phyloP scores from a whole-genome alignment of 1,284 basidiomycete genomes.

The Sanghuangporus baumii region DNA sequence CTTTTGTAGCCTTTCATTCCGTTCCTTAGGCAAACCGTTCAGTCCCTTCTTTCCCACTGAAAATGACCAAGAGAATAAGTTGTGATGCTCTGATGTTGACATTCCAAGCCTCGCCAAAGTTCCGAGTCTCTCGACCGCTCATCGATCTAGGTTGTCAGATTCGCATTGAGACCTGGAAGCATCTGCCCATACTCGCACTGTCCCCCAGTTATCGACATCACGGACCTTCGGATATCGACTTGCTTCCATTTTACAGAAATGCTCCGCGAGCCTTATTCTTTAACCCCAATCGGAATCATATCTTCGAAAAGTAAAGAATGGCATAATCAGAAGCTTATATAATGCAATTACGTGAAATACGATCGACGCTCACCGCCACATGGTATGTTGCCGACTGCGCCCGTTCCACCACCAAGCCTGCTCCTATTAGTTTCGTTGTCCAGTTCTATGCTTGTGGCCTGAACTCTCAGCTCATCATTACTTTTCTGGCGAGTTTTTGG shows the following conservation, averaged over 20 bases:
- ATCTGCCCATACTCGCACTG: background rate
- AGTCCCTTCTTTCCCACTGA: background rate
- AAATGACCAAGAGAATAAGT: background rate
- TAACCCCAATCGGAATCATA: background rate
- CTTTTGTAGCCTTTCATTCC: background rate
- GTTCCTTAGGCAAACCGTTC: background rate
- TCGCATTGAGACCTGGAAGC: background rate
- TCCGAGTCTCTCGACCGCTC: background rate
- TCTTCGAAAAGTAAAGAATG: background rate
- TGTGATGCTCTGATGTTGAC: background rate
- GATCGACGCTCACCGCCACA: background rate
- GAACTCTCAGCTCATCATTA: background rate
- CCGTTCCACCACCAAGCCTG: background rate
- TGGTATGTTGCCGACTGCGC: background rate
- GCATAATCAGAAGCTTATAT: background rate
- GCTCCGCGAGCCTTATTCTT: constrained; percentile 9
- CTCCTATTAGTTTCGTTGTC: background rate
- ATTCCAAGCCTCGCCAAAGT: background rate
- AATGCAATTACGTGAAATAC: background rate
- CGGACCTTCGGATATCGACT: constrained; percentile 1
- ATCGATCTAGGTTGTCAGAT: background rate
- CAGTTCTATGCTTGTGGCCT: background rate
- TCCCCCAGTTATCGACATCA: background rate
- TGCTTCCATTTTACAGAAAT: background rate
- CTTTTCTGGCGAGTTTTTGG: background rate